Evolutionary conservation across 768 basidiomycete genomes (phyloP), one percentile per base, ranked within the genome.

Genomic region (Rhodotorula sphaerocarpa): DNA sequence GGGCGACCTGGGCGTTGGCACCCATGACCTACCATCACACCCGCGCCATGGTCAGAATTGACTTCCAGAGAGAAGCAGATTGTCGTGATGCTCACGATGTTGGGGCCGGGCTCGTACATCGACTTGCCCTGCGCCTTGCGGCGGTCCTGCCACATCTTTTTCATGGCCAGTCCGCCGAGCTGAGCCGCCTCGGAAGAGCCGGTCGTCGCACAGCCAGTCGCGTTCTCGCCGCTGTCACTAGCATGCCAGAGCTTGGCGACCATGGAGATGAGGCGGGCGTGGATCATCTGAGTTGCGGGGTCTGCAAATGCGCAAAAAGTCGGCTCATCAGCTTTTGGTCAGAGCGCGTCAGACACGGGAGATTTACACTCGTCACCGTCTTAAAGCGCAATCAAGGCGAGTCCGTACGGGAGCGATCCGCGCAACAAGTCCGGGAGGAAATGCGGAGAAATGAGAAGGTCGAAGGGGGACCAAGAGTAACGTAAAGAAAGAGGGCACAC

Each of bases 141-240:
- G 73, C 79, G 81, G 7, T 71, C 82, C 71, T 86, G 85, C 84
- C 84, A 86, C 58, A 80, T 73, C 69, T 82, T 81, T 76, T 86
- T 86, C 80, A 86, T 80, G 41, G 84, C 84, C 20, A 86, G 77
- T 43, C 84, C 85, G 12, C 83, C 84, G 21, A 86, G 83, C 73
- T 84, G 83, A 71, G 86, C 85, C 7, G 85, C 84, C 74, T 86
- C 84, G 25, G 56, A 59, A 7, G 81, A 82, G 14, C 85, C 85
- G 2, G 84, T 85, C 7, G 85, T 86, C 7, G 84, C 84, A 1
- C 84, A 84, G 1, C 84, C 84, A 50, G 85, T 79, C 3, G 84
- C 83, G 47, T 81, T 72, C 50, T 65, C 58, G 54, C 79, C 76
- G 21, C 76, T 70, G 41, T 79, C 77, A 30, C 82, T 82, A 2